Conservation (phyloP, 768 basidiomycete genomes). For the Termitomyces bulborhizus region DNA sequence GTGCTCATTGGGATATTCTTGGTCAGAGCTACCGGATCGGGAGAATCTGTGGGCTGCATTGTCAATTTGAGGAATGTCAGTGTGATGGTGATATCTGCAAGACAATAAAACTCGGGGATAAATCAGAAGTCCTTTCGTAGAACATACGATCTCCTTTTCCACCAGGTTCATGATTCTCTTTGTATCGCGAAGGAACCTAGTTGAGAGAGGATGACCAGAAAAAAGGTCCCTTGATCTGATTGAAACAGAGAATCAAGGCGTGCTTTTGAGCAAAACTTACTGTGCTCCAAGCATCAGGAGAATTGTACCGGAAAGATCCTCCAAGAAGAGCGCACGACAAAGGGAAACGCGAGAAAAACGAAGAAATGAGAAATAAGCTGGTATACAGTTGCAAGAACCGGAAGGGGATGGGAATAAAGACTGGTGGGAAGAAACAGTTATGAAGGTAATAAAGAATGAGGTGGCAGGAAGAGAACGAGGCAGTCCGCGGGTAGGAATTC, state of each 20-base stretch:
- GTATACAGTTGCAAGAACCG: no score
- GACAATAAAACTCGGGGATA: background rate
- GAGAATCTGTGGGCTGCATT: background rate
- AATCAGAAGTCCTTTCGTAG: background rate
- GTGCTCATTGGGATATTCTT: constrained; percentile 11
- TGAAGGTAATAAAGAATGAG: no score
- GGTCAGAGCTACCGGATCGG: constrained; percentile 1
- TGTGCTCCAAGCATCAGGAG: constrained; percentile 55
- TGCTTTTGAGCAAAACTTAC: constrained; percentile 22
- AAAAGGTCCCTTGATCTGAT: constrained; percentile 43
- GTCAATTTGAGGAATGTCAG: constrained; percentile 46
- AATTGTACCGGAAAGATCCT: constrained; percentile 44
- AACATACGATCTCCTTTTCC: constrained; percentile 46
- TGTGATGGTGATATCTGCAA: constrained; percentile 51
- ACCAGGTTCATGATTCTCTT: constrained; percentile 35
- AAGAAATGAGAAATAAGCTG: no score
- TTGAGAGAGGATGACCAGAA: constrained; percentile 61
- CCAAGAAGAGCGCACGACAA: constrained; percentile 36
- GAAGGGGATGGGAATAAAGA: no score
- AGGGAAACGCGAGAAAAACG: no score
- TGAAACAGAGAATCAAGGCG: background rate
- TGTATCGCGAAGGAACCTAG: constrained; percentile 63
- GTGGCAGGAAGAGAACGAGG: no score
- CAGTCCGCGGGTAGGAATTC: no score
- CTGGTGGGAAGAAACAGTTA: no score